Conservation (phyloP, 2,329 filamentous ascomycete species). For the Juglanconis juglandina region DNA sequence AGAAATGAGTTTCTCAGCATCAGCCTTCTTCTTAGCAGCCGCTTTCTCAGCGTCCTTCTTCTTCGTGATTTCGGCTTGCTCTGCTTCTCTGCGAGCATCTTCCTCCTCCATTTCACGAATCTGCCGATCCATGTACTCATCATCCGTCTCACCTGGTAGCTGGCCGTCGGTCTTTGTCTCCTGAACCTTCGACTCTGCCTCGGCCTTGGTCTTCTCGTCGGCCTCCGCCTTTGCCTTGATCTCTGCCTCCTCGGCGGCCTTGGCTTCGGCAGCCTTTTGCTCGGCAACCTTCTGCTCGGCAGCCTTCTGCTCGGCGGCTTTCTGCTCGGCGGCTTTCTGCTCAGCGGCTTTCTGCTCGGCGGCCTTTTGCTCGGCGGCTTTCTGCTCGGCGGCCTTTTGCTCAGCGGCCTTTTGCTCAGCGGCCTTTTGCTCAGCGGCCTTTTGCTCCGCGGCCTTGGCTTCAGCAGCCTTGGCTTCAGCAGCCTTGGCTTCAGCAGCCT, state of each 20-base stretch:
- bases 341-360: background rate
- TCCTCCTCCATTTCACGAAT: slow-evolving; percentile 61
- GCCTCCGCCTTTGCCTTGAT: slow-evolving; percentile 27
- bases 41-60: slow-evolving; percentile 45
- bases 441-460: slow-evolving; percentile 18
- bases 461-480: slow-evolving; percentile 26
- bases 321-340: slow-evolving; percentile 19
- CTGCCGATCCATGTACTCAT: slow-evolving; percentile 57
- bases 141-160: slow-evolving; percentile 30
- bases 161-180: slow-evolving; percentile 29
- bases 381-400: slow-evolving; percentile 27
- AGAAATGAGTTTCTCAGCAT: slow-evolving; percentile 42
- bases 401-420: slow-evolving; percentile 29
- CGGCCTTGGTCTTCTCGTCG: slow-evolving; percentile 27
- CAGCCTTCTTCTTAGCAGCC: slow-evolving; percentile 37
- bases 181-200: slow-evolving; percentile 32
- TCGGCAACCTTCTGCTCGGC: slow-evolving; percentile 27
- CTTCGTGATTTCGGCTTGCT: slow-evolving; percentile 41
- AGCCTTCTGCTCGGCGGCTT: slow-evolving; percentile 24
- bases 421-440: slow-evolving; percentile 21
- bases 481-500: slow-evolving; percentile 21
- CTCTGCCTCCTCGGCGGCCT: slow-evolving; percentile 35
- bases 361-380: slow-evolving; percentile 23
- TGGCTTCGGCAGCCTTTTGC: slow-evolving; percentile 43
- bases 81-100: slow-evolving; percentile 47